These are phyloP conservation scores for Xylaria sp. DNA, from an alignment of 2,329 filamentous ascomycete species.

Conservation along the genomic window DNA sequence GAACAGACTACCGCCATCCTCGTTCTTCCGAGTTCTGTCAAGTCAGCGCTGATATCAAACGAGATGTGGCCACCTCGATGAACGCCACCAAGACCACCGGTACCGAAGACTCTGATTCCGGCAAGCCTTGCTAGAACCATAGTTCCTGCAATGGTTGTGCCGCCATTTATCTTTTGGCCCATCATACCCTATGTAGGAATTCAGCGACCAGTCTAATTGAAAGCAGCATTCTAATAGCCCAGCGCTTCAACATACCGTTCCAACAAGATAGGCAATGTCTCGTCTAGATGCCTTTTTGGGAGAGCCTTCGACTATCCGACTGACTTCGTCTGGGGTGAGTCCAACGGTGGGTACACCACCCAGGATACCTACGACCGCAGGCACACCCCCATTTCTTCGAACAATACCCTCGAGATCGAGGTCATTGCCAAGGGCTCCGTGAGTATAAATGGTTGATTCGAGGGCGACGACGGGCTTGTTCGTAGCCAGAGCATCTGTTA, in stretches of 20 bases:
- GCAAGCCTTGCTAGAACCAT: constrained; percentile 89
- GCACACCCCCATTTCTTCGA: constrained; percentile 81
- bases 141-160: constrained; percentile 92
- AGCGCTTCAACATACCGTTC: constrained; percentile 67
- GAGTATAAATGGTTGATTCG: constrained; percentile 97
- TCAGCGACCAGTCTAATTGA: constrained; percentile 27
- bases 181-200: constrained; percentile 63
- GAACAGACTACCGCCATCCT: constrained; percentile 88
- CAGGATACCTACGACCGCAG: constrained; percentile 90
- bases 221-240: background rate
- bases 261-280: constrained; percentile 84
- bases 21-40: constrained; percentile 92
- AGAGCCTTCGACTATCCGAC: constrained; percentile 74
- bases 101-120: constrained; percentile 92
- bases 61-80: constrained; percentile 87
- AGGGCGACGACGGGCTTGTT: constrained; percentile 89
- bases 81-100: constrained; percentile 92
- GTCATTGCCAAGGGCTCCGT: constrained; percentile 82
- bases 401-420: constrained; percentile 82
- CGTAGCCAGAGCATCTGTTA: constrained; percentile 77
- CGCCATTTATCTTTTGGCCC: constrained; percentile 80
- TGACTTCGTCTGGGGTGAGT: constrained; percentile 76
- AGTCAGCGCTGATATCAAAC: constrained; percentile 94
- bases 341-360: constrained; percentile 87
- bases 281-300: constrained; percentile 87